Percentiles rank a stretch among this genome's conserved stretches.
These are phyloP conservation scores for Cucurbita pepo DNA, from an alignment of 306 rosid genomes.

Conservation along the genomic window DNA sequence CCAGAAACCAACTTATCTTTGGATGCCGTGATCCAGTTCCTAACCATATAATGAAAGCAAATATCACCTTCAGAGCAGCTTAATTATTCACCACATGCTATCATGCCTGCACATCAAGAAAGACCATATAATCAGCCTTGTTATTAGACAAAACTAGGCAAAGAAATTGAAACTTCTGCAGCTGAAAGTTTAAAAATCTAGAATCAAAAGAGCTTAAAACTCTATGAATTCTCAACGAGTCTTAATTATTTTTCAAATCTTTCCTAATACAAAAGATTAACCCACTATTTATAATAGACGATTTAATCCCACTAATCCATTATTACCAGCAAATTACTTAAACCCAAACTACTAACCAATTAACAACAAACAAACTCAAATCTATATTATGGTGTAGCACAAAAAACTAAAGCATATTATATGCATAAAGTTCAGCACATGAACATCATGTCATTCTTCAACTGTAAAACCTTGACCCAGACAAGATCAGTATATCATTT, in stretches of 20 bases:
- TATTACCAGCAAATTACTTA: background rate
- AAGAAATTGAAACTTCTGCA: background rate
- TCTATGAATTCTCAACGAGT: background rate
- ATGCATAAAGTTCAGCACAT: background rate
- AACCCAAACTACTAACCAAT: background rate
- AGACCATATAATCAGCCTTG: background rate
- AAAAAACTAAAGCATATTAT: background rate
- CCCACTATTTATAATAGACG: background rate
- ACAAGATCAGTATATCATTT: background rate
- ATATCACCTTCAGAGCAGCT: background rate
- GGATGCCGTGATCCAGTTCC: constrained; percentile 34
- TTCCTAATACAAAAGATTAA: background rate
- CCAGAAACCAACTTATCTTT: constrained; percentile 12
- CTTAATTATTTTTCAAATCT: background rate
- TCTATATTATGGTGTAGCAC: background rate
- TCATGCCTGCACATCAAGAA: background rate
- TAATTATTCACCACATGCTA: background rate
- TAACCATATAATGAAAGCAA: constrained; percentile 14
- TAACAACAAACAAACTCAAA: background rate
- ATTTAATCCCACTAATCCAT: background rate
- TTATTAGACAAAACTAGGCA: background rate
- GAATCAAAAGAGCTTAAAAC: background rate
- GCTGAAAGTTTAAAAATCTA: background rate
- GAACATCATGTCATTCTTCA: background rate
- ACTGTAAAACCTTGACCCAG: background rate